phyloP scores from a whole-genome alignment of 2,329 filamentous ascomycete genomes.

The Samsoniella hepiali region DNA sequence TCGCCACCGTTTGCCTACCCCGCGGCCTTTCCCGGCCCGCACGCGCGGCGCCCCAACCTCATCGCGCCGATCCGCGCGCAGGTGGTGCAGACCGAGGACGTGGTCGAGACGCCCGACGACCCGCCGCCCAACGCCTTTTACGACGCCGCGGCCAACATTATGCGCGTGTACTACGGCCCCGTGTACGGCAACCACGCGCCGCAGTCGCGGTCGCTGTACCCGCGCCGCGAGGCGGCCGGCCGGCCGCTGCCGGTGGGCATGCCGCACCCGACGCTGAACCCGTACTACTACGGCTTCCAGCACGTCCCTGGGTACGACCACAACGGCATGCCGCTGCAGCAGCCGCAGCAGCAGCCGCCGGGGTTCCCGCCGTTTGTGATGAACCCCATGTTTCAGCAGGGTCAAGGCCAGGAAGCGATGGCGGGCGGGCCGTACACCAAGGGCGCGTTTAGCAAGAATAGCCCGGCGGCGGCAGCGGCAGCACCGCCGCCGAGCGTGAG shows the following conservation, averaged over 20 bases:
- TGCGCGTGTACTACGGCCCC: slow-evolving; percentile 57
- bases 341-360: background rate
- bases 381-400: slow-evolving; percentile 7
- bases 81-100: slow-evolving; percentile 53
- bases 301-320: slow-evolving; percentile 23
- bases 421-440: background rate
- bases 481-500: slow-evolving; percentile 13
- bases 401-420: background rate
- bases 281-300: slow-evolving; percentile 41
- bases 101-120: slow-evolving; percentile 50
- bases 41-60: slow-evolving; percentile 40
- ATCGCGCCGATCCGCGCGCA: slow-evolving; percentile 47
- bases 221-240: slow-evolving; percentile 32
- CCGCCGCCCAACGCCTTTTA: slow-evolving; percentile 59
- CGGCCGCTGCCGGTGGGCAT: slow-evolving; percentile 40
- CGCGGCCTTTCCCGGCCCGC: slow-evolving; percentile 29
- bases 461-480: background rate
- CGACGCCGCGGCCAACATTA: slow-evolving; percentile 48
- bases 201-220: slow-evolving; percentile 40
- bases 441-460: slow-evolving; percentile 16
- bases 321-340: slow-evolving; percentile 8
- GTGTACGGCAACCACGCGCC: slow-evolving; percentile 51
- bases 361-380: slow-evolving; percentile 25
- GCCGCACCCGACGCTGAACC: slow-evolving; percentile 42
- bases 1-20: slow-evolving; percentile 24